Percentiles rank a stretch among this genome's conserved stretches.
Evolutionary conservation across 768 basidiomycete genomes (phyloP).

Genomic region (Pholiota conissans): DNA sequence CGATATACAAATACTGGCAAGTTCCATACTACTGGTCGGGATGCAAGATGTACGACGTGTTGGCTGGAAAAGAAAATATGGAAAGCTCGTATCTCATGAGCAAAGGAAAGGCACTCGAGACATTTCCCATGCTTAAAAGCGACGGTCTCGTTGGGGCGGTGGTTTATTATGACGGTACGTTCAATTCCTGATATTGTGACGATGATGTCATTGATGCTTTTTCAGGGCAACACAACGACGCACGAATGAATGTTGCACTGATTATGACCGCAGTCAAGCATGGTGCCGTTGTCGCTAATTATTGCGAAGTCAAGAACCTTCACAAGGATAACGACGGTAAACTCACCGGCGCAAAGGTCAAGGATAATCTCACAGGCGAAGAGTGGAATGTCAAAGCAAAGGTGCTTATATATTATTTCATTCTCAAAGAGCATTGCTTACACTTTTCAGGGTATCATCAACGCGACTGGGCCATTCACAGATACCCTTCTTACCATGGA

Average conservation of each 20-base stretch:
- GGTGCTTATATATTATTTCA: conserved; percentile 32
- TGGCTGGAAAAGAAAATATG: conserved; percentile 98
- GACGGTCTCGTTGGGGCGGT: conserved; percentile 92
- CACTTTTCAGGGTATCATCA: conserved; percentile 69
- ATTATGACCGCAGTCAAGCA: conserved; percentile 93
- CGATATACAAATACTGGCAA: conserved; percentile 99
- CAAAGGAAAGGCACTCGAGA: conserved; percentile 88
- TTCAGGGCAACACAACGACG: conserved; percentile 95
- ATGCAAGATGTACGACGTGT: conserved; percentile 93
- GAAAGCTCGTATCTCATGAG: conserved; percentile 94
- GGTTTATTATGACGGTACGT: conserved; percentile 93
- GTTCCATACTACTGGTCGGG: conserved; percentile 95
- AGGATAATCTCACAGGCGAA: conserved; percentile 81
- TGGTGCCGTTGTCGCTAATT: conserved; percentile 86
- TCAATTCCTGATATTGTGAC: conserved; percentile 32
- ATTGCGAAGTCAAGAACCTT: conserved; percentile 80
- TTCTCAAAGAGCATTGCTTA: neutral
- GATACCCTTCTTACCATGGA: conserved; percentile 86
- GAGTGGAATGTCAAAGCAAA: conserved; percentile 83
- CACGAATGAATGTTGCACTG: conserved; percentile 96
- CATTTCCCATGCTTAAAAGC: conserved; percentile 94
- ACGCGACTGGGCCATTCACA: conserved; percentile 94
- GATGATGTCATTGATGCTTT: neutral
- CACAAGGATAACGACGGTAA: conserved; percentile 67
- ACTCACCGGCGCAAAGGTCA: conserved; percentile 72